phyloP scores from a whole-genome alignment of 495 filamentous ascomycete genomes.

The Penicillium macrosclerotiorum region DNA sequence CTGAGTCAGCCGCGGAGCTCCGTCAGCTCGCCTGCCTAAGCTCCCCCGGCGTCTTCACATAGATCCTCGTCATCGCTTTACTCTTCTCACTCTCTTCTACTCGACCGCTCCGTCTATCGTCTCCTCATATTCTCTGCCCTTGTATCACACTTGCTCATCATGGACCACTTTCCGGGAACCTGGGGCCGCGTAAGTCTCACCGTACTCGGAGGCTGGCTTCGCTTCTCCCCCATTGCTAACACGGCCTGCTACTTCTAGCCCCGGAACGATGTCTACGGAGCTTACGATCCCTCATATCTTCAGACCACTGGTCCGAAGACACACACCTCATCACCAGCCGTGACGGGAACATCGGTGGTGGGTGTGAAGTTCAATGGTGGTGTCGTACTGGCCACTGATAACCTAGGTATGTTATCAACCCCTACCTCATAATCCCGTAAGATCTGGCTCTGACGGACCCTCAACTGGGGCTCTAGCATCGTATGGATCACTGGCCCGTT shows the following conservation, averaged over 20 bases:
- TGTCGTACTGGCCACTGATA: constrained; percentile 94
- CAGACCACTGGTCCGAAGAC: constrained; percentile 67
- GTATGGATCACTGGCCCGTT: constrained; percentile 94
- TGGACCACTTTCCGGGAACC: constrained; percentile 94
- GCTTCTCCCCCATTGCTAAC: constrained; percentile 26
- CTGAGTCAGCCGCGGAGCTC: constrained; percentile 37
- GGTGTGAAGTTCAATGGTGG: constrained; percentile 94
- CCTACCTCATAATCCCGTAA: too few relatives aligned
- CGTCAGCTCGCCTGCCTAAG: constrained; percentile 44
- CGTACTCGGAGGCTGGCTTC: constrained; percentile 10
- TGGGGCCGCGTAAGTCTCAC: constrained; percentile 84
- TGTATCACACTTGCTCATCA: constrained; percentile 36
- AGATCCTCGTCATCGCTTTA: constrained; percentile 31
- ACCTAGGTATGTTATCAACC: constrained; percentile 76
- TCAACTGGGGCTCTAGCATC: constrained; percentile 62
- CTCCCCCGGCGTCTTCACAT: constrained; percentile 14
- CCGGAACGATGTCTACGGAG: constrained; percentile 91
- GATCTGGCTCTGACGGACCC: constrained; percentile 5
- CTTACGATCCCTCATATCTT: constrained; percentile 84
- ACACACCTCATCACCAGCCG: constrained; percentile 86
- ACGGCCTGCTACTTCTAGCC: constrained; percentile 56
- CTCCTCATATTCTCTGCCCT: background rate
- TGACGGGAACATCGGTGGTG: constrained; percentile 94
- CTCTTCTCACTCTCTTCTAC: constrained; percentile 9
- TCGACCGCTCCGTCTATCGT: background rate